Conservation (phyloP, 306 rosid species). For the Dryas drummondii region DNA sequence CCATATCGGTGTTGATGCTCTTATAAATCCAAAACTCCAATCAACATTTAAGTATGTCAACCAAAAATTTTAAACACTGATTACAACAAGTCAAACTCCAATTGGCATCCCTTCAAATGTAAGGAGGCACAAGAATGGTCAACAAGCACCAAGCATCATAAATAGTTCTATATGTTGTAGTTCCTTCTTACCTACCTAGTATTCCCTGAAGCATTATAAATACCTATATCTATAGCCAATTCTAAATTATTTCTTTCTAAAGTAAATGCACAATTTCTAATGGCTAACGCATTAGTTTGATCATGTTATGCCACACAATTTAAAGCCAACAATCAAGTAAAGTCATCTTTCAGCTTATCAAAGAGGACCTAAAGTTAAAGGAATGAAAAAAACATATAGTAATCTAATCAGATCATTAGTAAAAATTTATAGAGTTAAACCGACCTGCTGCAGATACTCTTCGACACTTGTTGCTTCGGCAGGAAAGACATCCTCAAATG, state of each 20-base stretch:
- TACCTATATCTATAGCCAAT: neutral
- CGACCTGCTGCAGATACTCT: constrained; percentile 97
- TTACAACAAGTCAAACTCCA: too few relatives aligned
- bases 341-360: constrained; percentile 10
- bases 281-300: neutral
- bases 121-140: neutral
- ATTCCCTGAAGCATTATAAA: neutral
- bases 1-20: too few relatives aligned
- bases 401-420: constrained; percentile 2
- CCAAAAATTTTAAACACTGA: too few relatives aligned
- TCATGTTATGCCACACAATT: neutral
- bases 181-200: too few relatives aligned
- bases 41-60: too few relatives aligned
- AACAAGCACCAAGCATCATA: neutral
- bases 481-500: constrained; percentile 97
- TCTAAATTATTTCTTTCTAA: neutral
- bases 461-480: constrained; percentile 96
- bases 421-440: constrained; percentile 22
- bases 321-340: neutral
- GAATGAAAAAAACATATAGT: neutral
- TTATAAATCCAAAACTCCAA: too few relatives aligned
- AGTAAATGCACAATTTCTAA: neutral
- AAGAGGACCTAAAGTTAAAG: neutral
- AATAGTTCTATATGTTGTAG: neutral
- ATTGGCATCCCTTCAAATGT: neutral